Evolutionary conservation across 306 rosid species (phyloP), one percentile per base, ranked within the genome.

Genomic region (Vigna nakashimae): DNA sequence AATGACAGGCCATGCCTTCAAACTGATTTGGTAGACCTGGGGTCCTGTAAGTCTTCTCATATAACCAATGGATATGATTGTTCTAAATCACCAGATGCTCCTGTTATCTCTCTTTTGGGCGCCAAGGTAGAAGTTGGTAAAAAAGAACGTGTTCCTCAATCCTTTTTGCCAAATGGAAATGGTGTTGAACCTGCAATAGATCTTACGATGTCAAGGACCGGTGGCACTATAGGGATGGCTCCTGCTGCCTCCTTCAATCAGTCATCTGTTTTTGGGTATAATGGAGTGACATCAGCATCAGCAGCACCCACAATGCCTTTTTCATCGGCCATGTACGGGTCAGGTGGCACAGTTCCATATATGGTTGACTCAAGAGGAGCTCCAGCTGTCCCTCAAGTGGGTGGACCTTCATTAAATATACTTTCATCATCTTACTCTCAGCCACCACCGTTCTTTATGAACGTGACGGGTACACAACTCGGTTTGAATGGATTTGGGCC

Each of bases 81-180:
- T 58, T 79, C 85, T 28, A 88, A 83, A 73, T 45, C 84, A 62
- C 46, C 87, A 11, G 96, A 92, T 82, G 90, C 87, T 69, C 88
- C 98, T 42, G 90, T 88, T 55, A 91, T 96, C 84, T 96, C 99
- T 50, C 79, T 96, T 71, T 73, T 96, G 90, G 99, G 99, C 45
- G 86, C 97, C 82, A 88, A 82, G 84, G 97, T 96, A 59, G 94
- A 86, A 82, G 88, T 92, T 46, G 78, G 84, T 73, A 87, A 84
- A 81, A 90, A 71, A 71, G 96, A 92, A 51, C 38, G 45, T 64
- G 76, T 69, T 79, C 86, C 91, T 60, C 94, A 84, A 57, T 55
- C 69, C 20, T 20, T 82, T 60, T 80, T 88, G 36, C 74, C 93
- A 36, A 92, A 91, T 77, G 96, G 98, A 73, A 92, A 90, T 81